These are phyloP conservation scores for Stemphylium vesicarium DNA, from an alignment of 2,329 filamentous ascomycete genomes.

Conservation along the genomic window DNA sequence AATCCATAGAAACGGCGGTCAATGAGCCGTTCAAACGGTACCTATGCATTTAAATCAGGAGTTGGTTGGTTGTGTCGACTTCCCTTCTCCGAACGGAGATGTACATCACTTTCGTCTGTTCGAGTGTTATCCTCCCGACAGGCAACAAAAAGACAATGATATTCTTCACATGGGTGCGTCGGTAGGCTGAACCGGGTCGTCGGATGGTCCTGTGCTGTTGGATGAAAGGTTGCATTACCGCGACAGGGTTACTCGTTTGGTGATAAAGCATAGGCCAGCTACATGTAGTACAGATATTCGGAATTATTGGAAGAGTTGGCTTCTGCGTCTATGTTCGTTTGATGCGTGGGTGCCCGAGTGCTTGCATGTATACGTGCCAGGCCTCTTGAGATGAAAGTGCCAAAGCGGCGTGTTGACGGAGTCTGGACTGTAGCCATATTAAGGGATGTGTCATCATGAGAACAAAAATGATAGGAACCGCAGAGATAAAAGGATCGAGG, in stretches of 20 bases:
- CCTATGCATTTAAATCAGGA: conserved; percentile 6
- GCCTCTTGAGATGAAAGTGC: neutral
- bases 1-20: conserved; percentile 13
- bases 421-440: neutral
- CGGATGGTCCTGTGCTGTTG: neutral
- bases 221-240: neutral
- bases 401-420: neutral
- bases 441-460: neutral
- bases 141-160: conserved; percentile 1
- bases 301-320: neutral
- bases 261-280: neutral
- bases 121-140: conserved; percentile 7
- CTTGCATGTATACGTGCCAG: neutral
- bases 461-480: neutral
- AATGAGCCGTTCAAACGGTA: conserved; percentile 17
- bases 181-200: neutral
- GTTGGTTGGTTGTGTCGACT: conserved; percentile 12
- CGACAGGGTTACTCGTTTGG: neutral
- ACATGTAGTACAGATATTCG: neutral
- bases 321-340: conserved; percentile 2
- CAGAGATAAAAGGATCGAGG: too few relatives aligned
- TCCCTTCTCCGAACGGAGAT: conserved; percentile 20
- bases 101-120: conserved; percentile 5
- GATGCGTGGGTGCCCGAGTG: neutral
- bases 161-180: neutral